Percentiles rank a stretch among this genome's conserved stretches.
Conservation (phyloP, 2,329 filamentous ascomycete genomes). For the Cladophialophora carrionii region DNA sequence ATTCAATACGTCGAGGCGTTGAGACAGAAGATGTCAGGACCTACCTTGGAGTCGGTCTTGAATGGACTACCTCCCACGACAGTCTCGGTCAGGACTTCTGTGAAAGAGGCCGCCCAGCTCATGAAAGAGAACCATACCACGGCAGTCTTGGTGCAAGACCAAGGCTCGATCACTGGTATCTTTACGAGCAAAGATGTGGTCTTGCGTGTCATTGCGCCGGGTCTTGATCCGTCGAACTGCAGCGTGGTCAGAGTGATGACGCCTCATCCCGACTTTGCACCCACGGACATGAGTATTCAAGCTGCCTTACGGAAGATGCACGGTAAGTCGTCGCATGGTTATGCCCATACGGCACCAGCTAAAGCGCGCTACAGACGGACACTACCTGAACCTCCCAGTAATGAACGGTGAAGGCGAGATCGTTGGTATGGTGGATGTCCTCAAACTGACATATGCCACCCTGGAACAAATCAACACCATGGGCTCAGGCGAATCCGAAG, state of each 20-base stretch:
- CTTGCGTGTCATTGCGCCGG: conserved; percentile 93
- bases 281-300: conserved; percentile 98
- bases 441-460: conserved; percentile 97
- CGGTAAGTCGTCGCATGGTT: conserved; percentile 60
- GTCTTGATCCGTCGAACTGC: conserved; percentile 89
- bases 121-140: conserved; percentile 99
- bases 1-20: conserved; percentile 98
- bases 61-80: conserved; percentile 91
- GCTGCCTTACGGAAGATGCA: conserved; percentile 99
- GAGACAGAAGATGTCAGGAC: conserved; percentile 94
- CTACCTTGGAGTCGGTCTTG: conserved; percentile 90
- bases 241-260: conserved; percentile 99
- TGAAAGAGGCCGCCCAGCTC: conserved; percentile 89
- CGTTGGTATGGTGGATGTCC: conserved; percentile 98
- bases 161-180: conserved; percentile 96
- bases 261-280: conserved; percentile 96
- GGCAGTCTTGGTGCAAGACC: conserved; percentile 92
- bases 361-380: conserved; percentile 68
- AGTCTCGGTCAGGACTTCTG: conserved; percentile 91
- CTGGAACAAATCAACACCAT: conserved; percentile 92
- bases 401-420: conserved; percentile 98
- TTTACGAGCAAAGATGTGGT: conserved; percentile 99
- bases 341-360: neutral
- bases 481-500: conserved; percentile 83
- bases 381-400: conserved; percentile 96